These are phyloP conservation scores for Diaporthe ampelina DNA, from an alignment of 2,329 filamentous ascomycete genomes.

Conservation along the genomic window DNA sequence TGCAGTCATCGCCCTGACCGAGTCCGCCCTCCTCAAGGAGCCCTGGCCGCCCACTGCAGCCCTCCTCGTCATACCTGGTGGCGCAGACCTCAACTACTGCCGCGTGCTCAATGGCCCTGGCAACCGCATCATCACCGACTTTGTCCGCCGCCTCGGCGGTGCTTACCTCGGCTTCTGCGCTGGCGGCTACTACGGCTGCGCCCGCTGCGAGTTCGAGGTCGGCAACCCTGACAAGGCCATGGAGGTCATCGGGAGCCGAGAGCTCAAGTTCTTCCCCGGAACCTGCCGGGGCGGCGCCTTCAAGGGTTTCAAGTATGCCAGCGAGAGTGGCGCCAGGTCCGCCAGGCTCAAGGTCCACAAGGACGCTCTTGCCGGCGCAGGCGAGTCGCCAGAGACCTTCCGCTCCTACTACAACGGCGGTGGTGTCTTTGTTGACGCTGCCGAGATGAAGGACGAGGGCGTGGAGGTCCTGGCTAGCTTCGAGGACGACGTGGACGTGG, in stretches of 20 bases:
- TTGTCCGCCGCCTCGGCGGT: slow-evolving; percentile 83
- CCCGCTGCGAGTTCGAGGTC: slow-evolving; percentile 91
- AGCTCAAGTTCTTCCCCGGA: slow-evolving; percentile 90
- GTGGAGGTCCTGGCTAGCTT: slow-evolving; percentile 89
- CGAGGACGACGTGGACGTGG: slow-evolving; percentile 79
- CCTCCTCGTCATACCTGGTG: slow-evolving; percentile 91
- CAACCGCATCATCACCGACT: slow-evolving; percentile 87
- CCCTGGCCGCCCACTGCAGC: slow-evolving; percentile 92
- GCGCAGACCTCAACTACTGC: slow-evolving; percentile 94
- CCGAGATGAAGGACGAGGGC: slow-evolving; percentile 70
- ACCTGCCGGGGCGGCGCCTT: slow-evolving; percentile 90
- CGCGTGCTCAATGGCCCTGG: slow-evolving; percentile 88
- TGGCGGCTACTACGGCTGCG: slow-evolving; percentile 90
- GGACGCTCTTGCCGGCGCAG: slow-evolving; percentile 64
- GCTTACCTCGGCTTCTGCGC: slow-evolving; percentile 93
- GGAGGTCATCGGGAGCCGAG: slow-evolving; percentile 87
- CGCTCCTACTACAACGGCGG: slow-evolving; percentile 94
- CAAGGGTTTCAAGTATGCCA: slow-evolving; percentile 89
- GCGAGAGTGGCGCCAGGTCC: slow-evolving; percentile 85
- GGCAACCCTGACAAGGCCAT: slow-evolving; percentile 75
- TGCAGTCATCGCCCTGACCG: slow-evolving; percentile 88
- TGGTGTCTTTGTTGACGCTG: slow-evolving; percentile 89
- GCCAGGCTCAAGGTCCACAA: slow-evolving; percentile 76
- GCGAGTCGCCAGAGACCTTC: slow-evolving; percentile 72
- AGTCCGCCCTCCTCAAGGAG: slow-evolving; percentile 86